Conservation (phyloP, 805 yeast species). For the Starmerella sirachaensis region DNA sequence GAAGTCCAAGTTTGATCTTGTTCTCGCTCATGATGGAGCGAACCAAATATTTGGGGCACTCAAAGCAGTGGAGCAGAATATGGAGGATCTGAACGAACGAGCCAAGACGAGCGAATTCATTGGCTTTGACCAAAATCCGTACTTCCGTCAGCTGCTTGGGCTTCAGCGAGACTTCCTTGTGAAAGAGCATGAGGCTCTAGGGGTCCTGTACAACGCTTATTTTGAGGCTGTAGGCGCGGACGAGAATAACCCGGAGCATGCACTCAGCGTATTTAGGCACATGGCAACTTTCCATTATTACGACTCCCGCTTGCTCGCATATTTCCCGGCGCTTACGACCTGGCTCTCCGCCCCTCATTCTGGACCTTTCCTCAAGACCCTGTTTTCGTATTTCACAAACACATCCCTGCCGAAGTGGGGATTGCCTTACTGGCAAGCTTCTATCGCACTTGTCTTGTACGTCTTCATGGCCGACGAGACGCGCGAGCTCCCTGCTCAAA, state of each 20-base stretch:
- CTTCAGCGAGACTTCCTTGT: conserved; percentile 53
- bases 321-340: conserved; percentile 42
- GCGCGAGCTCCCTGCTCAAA: neutral
- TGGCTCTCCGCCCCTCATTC: conserved; percentile 13
- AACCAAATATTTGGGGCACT: conserved; percentile 40
- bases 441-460: conserved; percentile 20
- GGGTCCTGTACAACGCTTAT: conserved; percentile 47
- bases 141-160: conserved; percentile 38
- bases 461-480: conserved; percentile 15
- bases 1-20: neutral
- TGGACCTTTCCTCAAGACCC: conserved; percentile 4
- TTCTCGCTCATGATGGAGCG: conserved; percentile 1
- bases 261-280: conserved; percentile 35
- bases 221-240: neutral
- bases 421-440: conserved; percentile 23
- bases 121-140: conserved; percentile 36
- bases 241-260: conserved; percentile 27
- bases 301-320: conserved; percentile 47
- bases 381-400: conserved; percentile 9
- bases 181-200: conserved; percentile 57
- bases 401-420: conserved; percentile 20
- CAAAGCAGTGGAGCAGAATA: conserved; percentile 43
- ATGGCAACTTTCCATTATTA: conserved; percentile 41
- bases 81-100: conserved; percentile 40
- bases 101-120: conserved; percentile 40